These are phyloP conservation scores for slime mould (Dictyostelium discoideum) DNA, from an alignment of 78 protist genomes.

Conservation along the genomic window dicty_2.7 NC_007088.5:4622001-4622500, in stretches of 20 bases:
- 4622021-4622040: neutral
- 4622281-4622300: slow-evolving; percentile 42
- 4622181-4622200: slow-evolving; percentile 38
- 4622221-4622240: slow-evolving; percentile 58
- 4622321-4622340: neutral
- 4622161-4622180: neutral
- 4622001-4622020: too few relatives aligned
- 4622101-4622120: neutral
- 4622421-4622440: neutral
- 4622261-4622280: slow-evolving; percentile 7
- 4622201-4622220: slow-evolving; percentile 55
- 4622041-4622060: neutral
- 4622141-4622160: slow-evolving; percentile 15
- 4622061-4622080: neutral
- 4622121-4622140: neutral
- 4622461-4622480: neutral
- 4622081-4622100: neutral
- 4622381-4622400: neutral
- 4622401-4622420: neutral
- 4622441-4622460: neutral
- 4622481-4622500: neutral
- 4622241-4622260: slow-evolving; percentile 18
- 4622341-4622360: neutral
- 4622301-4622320: slow-evolving; percentile 36
- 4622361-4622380: neutral